phyloP scores from a whole-genome alignment of 768 basidiomycete species.

The Mycena indigotica region DNA sequence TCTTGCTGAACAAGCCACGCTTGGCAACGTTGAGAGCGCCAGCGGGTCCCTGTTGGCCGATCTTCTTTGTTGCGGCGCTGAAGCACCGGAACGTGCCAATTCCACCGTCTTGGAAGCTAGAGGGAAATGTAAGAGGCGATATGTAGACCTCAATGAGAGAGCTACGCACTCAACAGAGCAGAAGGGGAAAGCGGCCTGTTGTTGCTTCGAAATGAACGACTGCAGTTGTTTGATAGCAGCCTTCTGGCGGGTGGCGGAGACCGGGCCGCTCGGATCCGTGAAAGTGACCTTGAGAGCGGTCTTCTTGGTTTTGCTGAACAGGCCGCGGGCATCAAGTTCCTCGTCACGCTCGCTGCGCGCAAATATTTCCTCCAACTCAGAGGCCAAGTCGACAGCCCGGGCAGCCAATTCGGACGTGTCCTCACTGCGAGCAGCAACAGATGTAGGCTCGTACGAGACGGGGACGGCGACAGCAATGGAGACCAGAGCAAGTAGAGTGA shows the following conservation, averaged over 20 bases:
- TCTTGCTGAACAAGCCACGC: too few relatives aligned
- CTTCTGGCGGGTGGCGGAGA: conserved; percentile 1
- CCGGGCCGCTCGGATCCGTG: neutral
- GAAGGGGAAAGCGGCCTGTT: neutral
- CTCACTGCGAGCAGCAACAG: neutral
- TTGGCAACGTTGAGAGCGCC: neutral
- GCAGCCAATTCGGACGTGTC: neutral
- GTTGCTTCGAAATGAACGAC: neutral
- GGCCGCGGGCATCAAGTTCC: neutral
- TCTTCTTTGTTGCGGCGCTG: neutral
- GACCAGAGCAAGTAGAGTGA: neutral
- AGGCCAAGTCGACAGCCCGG: neutral
- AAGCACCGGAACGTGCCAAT: conserved; percentile 2
- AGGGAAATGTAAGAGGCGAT: too few relatives aligned
- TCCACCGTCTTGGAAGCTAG: neutral
- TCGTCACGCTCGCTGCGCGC: neutral
- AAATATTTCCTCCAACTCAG: neutral
- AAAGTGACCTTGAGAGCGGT: conserved; percentile 1
- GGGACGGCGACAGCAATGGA: neutral
- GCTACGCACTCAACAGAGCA: conserved; percentile 5
- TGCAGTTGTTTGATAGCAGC: neutral
- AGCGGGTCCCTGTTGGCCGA: neutral
- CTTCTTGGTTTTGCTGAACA: neutral
- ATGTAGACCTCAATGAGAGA: too few relatives aligned
- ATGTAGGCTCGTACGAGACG: neutral